These are phyloP conservation scores for Cryptococcus hybrid DNA, from an alignment of 1,284 basidiomycete genomes.

Conservation along the genomic window DNA sequence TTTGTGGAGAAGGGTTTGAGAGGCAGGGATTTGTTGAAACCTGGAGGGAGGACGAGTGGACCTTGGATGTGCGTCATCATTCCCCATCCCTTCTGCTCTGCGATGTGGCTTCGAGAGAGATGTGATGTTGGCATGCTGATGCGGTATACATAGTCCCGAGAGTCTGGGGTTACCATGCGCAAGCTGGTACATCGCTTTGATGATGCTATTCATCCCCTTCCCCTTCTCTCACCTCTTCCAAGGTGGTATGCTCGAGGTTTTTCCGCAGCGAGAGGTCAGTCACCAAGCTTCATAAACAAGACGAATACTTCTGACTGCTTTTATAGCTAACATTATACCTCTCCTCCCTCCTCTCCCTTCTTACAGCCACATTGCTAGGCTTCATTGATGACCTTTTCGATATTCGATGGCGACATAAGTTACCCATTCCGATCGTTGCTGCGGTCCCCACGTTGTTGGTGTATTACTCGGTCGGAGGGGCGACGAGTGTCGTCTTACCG, in stretches of 20 bases:
- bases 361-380: constrained; percentile 90
- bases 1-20: constrained; percentile 74
- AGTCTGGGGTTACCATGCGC: constrained; percentile 89
- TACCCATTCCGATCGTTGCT: constrained; percentile 94
- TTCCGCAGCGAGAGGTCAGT: constrained; percentile 81
- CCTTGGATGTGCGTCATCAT: constrained; percentile 61
- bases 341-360: constrained; percentile 82
- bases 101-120: not conserved
- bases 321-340: constrained; percentile 82
- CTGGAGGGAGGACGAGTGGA: constrained; percentile 53
- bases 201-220: constrained; percentile 86
- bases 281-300: not conserved
- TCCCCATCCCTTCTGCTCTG: not conserved
- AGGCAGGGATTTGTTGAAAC: constrained; percentile 76
- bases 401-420: constrained; percentile 96
- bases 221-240: constrained; percentile 72
- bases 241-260: constrained; percentile 52
- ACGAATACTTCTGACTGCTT: constrained; percentile 9
- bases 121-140: not conserved
- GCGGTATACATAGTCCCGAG: constrained; percentile 67
- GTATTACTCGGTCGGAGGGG: constrained; percentile 90
- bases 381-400: constrained; percentile 98
- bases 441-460: constrained; percentile 93
- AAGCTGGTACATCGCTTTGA: constrained; percentile 76
- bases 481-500: constrained; percentile 93